Base-by-base conservation (phyloP, 352 stramenopile species). In the Phytophthora pseudosyringae region DNA sequence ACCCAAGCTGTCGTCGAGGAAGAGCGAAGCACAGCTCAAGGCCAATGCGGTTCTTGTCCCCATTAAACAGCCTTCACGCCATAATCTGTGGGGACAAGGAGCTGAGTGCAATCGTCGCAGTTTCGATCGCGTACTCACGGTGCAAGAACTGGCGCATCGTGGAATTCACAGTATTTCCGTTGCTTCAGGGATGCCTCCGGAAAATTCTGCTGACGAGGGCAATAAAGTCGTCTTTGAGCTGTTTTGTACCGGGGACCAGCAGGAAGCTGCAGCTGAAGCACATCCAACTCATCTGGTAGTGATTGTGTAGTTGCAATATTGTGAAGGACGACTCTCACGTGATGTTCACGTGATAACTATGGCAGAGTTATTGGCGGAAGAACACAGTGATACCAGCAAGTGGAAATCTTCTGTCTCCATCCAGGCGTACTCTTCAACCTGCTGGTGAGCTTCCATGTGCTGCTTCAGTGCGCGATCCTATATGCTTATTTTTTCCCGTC, bases 291-390 rank as follows among this genome's bases (percentile, higher is more conserved):
- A 80, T 26, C 25, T 76, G 76, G 76, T 84, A 61, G 21, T 45
- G 28, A 11, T 5, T 33, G 11, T 33, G 8, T 21, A 36, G 9
- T 12, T 12, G 9, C 15, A 29, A 45, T 26, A 31, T 15, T 33
- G 16, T 51, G 10, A 31, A 26, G 13, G 21, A 39, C 47, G 15
- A 8, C 32, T 29, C 32, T 25, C 12, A 46, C 4, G 32, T 28
- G 61, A 9, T 43, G 32, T 39, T 26, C 12, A 9, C 28, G n/a
- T 35, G 31, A 35, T 49, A 33, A 25, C 3, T 11, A 5, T 44
- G 48, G 3, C 46, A 89, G 80, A 64, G 81, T 15, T 85, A 75
- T 32, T 81, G 79, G 53, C 75, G 67, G 64, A 83, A 82, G 35
- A 62, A 74, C 9, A 51, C 13, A 1, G 54, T 68, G 31, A 11